Evolutionary conservation across 352 stramenopile genomes (phyloP), one percentile per base, ranked within the genome.

Genomic region (Phytophthora litchii): DNA sequence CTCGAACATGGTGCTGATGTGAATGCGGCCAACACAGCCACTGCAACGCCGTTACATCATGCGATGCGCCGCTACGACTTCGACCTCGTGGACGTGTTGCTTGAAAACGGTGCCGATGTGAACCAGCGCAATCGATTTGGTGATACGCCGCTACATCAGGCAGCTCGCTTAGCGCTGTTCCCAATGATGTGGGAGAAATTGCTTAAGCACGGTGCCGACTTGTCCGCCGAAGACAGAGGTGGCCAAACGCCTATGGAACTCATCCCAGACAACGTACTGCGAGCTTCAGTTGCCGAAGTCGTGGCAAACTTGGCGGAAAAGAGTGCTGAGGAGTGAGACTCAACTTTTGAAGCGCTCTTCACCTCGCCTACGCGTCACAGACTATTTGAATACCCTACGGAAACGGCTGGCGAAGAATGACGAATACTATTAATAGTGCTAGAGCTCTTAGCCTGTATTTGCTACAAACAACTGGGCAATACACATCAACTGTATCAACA

Each of bases 131-230:
- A 73, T 35, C 42, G 48, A 9, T 76, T 73, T 20, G 67, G 67
- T 11, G 67, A 76, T 57, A 64, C 67, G 9, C 67, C 67, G 10
- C 46, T 76, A 42, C 67, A 75, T 21, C 67, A 75, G 17, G 61
- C 61, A 3, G 67, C 61, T 4, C 61, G 61, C 13, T 42, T 75
- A 23, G 67, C 67, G 4, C 49, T 75, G 8, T 60, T 57, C 29
- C 61, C 67, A 12, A 35, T 53, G n/a, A 70, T 72, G 42, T 75
- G 67, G 67, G 27, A 66, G 34, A 60, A 61, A 31, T 48, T 76
- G 29, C 41, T 76, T 19, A 51, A 46, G 31, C 32, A 59, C 46
- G 67, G 67, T 13, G 67, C 67, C 9, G 36, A 68, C 35, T 53
- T 60, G 31, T 53, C 17, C 4, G 52, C 41, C 11, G 23, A 64